These are phyloP conservation scores for Pyrus hybrid DNA, from an alignment of 331 rosid genomes.

Conservation along the genomic window DNA sequence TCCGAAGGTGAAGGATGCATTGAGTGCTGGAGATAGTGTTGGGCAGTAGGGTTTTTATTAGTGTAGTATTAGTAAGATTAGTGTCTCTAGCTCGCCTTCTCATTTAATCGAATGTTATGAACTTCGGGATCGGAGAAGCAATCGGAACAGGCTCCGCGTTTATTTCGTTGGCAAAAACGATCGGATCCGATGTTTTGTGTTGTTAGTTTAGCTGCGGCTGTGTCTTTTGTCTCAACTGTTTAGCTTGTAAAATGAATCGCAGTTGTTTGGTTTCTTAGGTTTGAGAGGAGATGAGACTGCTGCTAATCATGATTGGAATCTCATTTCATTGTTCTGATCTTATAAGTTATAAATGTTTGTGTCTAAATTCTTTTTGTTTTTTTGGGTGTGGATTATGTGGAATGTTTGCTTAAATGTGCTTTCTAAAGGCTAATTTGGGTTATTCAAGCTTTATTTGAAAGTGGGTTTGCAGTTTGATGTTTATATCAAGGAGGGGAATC, in stretches of 20 bases:
- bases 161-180: background rate
- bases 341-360: background rate
- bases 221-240: background rate
- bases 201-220: constrained; percentile 3
- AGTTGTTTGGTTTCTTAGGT: constrained; percentile 4
- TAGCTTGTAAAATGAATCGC: constrained; percentile 13
- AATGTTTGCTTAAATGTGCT: background rate
- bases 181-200: background rate
- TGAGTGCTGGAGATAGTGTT: constrained; percentile 55
- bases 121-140: background rate
- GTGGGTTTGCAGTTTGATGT: background rate
- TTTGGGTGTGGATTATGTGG: background rate
- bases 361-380: background rate
- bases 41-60: constrained; percentile 20
- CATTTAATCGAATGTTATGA: constrained; percentile 8
- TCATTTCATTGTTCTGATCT: background rate
- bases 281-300: constrained; percentile 12
- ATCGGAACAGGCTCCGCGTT: background rate
- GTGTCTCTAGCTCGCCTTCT: background rate
- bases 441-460: background rate
- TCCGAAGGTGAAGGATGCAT: constrained; percentile 57
- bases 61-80: background rate
- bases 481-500: background rate
- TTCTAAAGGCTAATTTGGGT: background rate
- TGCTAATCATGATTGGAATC: background rate